Evolutionary conservation across 2,329 filamentous ascomycete genomes (phyloP), one percentile per base, ranked within the genome.

Genomic region (Coniochaeta sp.): DNA sequence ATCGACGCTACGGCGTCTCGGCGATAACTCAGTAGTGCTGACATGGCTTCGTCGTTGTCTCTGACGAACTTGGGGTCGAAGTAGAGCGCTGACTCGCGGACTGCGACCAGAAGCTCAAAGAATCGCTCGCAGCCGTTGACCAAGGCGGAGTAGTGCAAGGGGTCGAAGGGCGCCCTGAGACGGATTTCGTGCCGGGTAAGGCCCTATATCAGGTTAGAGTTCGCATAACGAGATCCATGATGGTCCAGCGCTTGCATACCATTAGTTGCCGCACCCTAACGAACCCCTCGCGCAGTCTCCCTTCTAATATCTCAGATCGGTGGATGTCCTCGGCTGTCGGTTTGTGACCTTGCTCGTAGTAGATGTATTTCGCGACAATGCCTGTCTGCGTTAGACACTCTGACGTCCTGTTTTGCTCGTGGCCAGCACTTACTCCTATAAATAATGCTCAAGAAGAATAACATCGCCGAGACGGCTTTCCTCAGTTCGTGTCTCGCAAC

Each of bases 141-240:
- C 6, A 86, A 77, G 16, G 77, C 81, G 2, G 78, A 79, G 68
- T 85, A 85, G 0, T 82, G 81, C 1, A 81, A 70, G 1, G 81
- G 79, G 60, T 86, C 76, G 64, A 86, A 86, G 1, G 81, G 80
- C 1, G 77, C 82, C 24, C 83, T 79, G 38, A 86, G 76, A 2
- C 83, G 81, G 63, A 84, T 78, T 65, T 86, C 83, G 65, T 86
- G 83, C 19, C 80, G 77, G 0, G 83, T 84, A 62, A 86, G 74
- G 38, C 75, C 73, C 76, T 52, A 9, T n/a, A n/a, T 16, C 8
- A 31, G 43, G 43, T 47, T 77, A 44, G 2, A 11, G 50, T 38
- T 19, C 14, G 47, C 31, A 17, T 26, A 8, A 31, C 14, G 31
- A 11, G 28, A 47, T 36, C 16, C 55, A 16, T 33, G 2, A 52